Evolutionary conservation across 768 basidiomycete genomes (phyloP), one percentile per base, ranked within the genome.

Genomic region (Leccinum fibrillosum): DNA sequence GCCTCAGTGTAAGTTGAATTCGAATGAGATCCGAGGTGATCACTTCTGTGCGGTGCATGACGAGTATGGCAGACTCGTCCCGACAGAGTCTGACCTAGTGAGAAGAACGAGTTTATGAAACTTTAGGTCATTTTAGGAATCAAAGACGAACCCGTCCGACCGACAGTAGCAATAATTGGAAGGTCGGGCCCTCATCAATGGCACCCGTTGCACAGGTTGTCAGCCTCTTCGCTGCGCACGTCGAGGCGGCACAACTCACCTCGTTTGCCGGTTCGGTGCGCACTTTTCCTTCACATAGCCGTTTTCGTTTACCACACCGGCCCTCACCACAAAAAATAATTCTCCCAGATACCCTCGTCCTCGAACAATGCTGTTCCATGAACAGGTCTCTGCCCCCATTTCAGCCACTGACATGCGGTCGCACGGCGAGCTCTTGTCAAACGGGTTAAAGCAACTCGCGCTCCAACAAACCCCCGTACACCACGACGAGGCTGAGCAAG

Each of bases 381-480:
- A 13, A 8, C 25, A 54, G 34, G 12, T 28, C 21, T 15, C 19
- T 21, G 10, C 26, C 45, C 42, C 32, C 44, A 23, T 42, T 5
- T 56, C 56, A 32, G 17, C 34, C 9, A 39, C 61, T 54, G 61
- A 61, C 58, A 74, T 65, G 66, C 26, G 61, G 49, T 68, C 74
- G 54, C 76, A 80, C 64, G 62, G 73, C 56, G 70, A 76, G 28
- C 71, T 74, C 37, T 74, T 86, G 61, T 75, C 79, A 9, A 70
- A 79, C 53, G 76, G 75, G 61, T 75, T 86, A 53, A 76, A 77
- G 52, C 75, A 77, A 55, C 79, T 86, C 25, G 75, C 82, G 65
- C 59, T 71, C 15, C 68, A 72, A 45, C 55, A 66, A 6, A 58
- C 12, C 39, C 59, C 35, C 39, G 32, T 34, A 34, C 49, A 35